These are phyloP conservation scores for Esteya vermicola DNA, from an alignment of 2,329 filamentous ascomycete genomes.

Conservation along the genomic window DNA sequence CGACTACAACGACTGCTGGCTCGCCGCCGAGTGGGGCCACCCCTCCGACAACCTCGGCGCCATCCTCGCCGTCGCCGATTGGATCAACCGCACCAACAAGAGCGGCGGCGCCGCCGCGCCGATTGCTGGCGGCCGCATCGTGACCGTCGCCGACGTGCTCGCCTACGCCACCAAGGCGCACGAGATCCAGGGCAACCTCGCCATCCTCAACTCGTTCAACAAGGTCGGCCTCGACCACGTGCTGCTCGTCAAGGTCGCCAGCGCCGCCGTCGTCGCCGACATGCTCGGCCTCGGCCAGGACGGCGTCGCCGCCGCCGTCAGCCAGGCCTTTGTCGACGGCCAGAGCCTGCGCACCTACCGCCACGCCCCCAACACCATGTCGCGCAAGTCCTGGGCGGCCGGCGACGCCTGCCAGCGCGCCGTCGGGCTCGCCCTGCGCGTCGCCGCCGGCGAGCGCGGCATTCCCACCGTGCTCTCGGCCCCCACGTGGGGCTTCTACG, in stretches of 20 bases:
- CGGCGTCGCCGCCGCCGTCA: constrained; percentile 90
- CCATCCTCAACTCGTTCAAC: constrained; percentile 96
- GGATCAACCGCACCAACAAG: constrained; percentile 84
- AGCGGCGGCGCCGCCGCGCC: constrained; percentile 8
- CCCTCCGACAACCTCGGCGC: constrained; percentile 96
- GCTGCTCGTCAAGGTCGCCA: constrained; percentile 93
- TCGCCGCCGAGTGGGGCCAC: constrained; percentile 99
- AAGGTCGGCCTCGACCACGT: constrained; percentile 97
- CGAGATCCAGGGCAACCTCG: constrained; percentile 95
- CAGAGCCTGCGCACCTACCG: constrained; percentile 94
- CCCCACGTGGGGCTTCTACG: constrained; percentile 95
- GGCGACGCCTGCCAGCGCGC: constrained; percentile 95
- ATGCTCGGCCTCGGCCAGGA: constrained; percentile 81
- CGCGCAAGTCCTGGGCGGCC: constrained; percentile 96
- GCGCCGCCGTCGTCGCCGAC: constrained; percentile 84
- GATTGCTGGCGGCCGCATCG: constrained; percentile 72
- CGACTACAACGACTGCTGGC: constrained; percentile 91
- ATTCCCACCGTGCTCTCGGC: constrained; percentile 87
- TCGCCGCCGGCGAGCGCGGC: constrained; percentile 80
- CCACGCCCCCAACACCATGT: constrained; percentile 98
- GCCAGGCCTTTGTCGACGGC: constrained; percentile 94
- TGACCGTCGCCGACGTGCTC: constrained; percentile 80
- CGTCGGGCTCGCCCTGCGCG: constrained; percentile 82
- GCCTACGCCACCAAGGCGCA: constrained; percentile 99
- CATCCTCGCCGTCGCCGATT: constrained; percentile 92